phyloP scores from a whole-genome alignment of 345 rosid species.

The Rhodomyrtus tomentosa region DNA sequence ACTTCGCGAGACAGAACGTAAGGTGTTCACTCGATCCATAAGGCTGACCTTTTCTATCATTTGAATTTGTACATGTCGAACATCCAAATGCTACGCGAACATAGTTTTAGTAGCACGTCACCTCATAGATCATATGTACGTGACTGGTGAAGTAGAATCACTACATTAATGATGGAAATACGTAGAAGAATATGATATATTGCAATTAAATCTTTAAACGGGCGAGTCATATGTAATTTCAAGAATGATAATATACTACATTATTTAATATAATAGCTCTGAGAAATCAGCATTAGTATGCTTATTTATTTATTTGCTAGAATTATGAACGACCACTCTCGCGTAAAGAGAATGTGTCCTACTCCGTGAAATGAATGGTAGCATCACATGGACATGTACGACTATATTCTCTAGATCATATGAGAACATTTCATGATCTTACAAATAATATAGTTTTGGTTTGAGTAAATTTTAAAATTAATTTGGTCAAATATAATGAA shows the following conservation, averaged over 20 bases:
- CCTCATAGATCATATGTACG: too few species aligned
- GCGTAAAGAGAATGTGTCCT: background rate
- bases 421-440: background rate
- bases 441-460: background rate
- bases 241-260: background rate
- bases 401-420: background rate
- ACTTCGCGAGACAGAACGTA: too few species aligned
- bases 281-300: background rate
- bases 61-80: too few species aligned
- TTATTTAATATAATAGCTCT: background rate
- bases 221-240: background rate
- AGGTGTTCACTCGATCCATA: too few species aligned
- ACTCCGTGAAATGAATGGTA: background rate
- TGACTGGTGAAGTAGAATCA: background rate
- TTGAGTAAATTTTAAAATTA: background rate
- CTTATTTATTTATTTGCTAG: too few species aligned
- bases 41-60: too few species aligned
- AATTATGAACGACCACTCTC: background rate
- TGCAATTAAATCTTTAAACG: background rate
- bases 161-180: background rate
- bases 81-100: too few species aligned
- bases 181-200: background rate
- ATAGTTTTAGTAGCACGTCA: too few species aligned
- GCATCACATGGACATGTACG: background rate
- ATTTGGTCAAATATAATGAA: background rate